Evolutionary conservation across 2,329 filamentous ascomycete genomes (phyloP).

Genomic region (Colletotrichum eremochloae): DNA sequence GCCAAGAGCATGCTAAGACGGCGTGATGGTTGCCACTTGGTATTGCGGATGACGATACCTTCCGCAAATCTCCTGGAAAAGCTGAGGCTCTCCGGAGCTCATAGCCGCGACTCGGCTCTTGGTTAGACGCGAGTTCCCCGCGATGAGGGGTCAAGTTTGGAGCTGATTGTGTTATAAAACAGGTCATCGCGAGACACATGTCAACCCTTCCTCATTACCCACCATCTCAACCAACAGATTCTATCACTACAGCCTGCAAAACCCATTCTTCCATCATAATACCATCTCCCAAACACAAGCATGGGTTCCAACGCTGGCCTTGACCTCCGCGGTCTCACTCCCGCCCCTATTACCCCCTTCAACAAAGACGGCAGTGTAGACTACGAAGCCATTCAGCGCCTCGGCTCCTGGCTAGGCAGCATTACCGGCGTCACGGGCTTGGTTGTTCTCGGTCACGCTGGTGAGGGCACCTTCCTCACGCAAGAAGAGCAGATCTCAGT

Average conservation of each 20-base stretch:
- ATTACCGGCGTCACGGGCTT: conserved; percentile 65
- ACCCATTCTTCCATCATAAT: too few relatives aligned
- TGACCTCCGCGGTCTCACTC: conserved; percentile 63
- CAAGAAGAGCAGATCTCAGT: conserved; percentile 62
- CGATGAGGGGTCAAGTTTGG: not conserved
- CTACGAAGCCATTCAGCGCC: conserved; percentile 65
- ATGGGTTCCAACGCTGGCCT: conserved; percentile 49
- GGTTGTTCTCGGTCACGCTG: conserved; percentile 67
- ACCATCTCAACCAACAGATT: not conserved
- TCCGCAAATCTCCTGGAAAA: not conserved
- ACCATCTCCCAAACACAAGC: not conserved
- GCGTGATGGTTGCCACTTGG: not conserved
- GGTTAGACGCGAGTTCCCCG: conserved; percentile 13
- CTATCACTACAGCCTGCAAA: not conserved
- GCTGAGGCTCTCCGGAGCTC: not conserved
- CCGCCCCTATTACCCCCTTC: conserved; percentile 66
- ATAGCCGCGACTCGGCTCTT: conserved; percentile 27
- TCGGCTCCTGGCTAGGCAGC: conserved; percentile 66
- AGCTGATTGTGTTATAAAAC: conserved; percentile 25
- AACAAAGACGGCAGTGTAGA: conserved; percentile 62
- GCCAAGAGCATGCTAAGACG: not conserved
- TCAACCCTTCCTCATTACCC: not conserved
- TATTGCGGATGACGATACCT: not conserved
- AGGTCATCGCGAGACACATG: not conserved
- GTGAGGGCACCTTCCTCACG: conserved; percentile 67